phyloP scores from a whole-genome alignment of 257 asterid genomes.

The Solanum bulbocastanum region DNA sequence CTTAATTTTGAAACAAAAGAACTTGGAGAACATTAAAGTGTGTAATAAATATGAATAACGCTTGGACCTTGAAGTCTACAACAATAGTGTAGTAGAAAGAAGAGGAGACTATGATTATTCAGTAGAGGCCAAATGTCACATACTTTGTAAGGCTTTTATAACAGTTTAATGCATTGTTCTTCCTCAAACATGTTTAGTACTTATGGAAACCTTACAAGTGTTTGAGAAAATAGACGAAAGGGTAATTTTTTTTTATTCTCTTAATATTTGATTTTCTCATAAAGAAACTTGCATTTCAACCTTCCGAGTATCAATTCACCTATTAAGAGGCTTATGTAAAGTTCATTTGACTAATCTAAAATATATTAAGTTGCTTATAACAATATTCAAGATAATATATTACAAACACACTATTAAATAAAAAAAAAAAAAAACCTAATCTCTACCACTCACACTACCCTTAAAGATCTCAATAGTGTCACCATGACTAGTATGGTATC shows the following conservation, averaged over 20 bases:
- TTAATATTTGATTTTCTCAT: not conserved
- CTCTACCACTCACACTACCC: constrained; percentile 50
- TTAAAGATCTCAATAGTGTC: not conserved
- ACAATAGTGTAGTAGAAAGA: too few relatives aligned
- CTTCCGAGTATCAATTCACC: not conserved
- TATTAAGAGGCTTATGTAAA: not conserved
- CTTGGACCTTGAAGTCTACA: too few relatives aligned
- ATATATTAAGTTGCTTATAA: not conserved
- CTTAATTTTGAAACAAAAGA: too few relatives aligned
- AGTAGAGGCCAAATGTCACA: too few relatives aligned
- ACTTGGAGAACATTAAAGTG: too few relatives aligned
- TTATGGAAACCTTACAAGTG: not conserved
- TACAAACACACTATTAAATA: not conserved
- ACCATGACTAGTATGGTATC: not conserved
- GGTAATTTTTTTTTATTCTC: not conserved
- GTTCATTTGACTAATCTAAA: not conserved
- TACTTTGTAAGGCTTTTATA: not conserved
- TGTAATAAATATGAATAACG: too few relatives aligned
- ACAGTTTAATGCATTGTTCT: too few relatives aligned
- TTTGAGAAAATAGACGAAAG: not conserved
- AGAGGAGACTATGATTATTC: too few relatives aligned
- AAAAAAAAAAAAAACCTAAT: not conserved
- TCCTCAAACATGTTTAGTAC: not conserved
- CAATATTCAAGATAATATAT: not conserved
- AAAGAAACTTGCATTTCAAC: not conserved